Percentiles rank a stretch among this genome's conserved stretches.
Conservation (phyloP, 1,284 basidiomycete species). For the Cryptococcus deneoformans region DNA sequence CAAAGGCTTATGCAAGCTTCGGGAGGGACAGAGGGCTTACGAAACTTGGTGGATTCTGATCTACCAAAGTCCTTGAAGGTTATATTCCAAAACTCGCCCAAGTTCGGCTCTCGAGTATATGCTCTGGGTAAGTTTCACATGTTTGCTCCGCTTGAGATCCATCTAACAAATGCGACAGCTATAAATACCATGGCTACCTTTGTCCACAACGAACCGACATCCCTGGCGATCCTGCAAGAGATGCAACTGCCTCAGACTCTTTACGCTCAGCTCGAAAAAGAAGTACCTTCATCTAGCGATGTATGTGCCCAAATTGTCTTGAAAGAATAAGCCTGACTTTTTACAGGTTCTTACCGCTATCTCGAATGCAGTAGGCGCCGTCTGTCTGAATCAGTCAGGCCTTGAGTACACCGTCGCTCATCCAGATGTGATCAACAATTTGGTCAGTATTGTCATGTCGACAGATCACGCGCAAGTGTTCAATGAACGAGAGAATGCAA, state of each 20-base stretch:
- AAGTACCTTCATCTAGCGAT: slow-evolving; percentile 84
- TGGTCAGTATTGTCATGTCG: slow-evolving; percentile 81
- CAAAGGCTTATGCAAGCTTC: slow-evolving; percentile 96
- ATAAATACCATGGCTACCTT: slow-evolving; percentile 98
- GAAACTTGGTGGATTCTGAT: slow-evolving; percentile 90
- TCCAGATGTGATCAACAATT: slow-evolving; percentile 73
- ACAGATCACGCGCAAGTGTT: slow-evolving; percentile 75
- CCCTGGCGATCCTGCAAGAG: slow-evolving; percentile 88
- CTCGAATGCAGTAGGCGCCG: slow-evolving; percentile 92
- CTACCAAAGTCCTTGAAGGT: slow-evolving; percentile 82
- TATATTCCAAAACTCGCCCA: slow-evolving; percentile 74
- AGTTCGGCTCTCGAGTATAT: slow-evolving; percentile 85
- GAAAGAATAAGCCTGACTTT: neutral
- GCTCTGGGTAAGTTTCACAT: slow-evolving; percentile 60
- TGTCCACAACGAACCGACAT: slow-evolving; percentile 98
- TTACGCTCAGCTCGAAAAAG: slow-evolving; percentile 76
- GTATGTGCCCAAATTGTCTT: slow-evolving; percentile 48
- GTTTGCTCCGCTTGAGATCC: slow-evolving; percentile 9
- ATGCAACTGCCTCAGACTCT: slow-evolving; percentile 84
- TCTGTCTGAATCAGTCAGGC: slow-evolving; percentile 90
- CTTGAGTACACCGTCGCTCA: slow-evolving; percentile 75
- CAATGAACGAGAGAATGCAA: slow-evolving; percentile 89
- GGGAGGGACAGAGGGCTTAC: slow-evolving; percentile 88
- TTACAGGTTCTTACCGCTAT: slow-evolving; percentile 81
- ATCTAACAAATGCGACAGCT: slow-evolving; percentile 53